Conservation (phyloP, 495 filamentous ascomycete species). For the Astrocystis sublimbata region DNA sequence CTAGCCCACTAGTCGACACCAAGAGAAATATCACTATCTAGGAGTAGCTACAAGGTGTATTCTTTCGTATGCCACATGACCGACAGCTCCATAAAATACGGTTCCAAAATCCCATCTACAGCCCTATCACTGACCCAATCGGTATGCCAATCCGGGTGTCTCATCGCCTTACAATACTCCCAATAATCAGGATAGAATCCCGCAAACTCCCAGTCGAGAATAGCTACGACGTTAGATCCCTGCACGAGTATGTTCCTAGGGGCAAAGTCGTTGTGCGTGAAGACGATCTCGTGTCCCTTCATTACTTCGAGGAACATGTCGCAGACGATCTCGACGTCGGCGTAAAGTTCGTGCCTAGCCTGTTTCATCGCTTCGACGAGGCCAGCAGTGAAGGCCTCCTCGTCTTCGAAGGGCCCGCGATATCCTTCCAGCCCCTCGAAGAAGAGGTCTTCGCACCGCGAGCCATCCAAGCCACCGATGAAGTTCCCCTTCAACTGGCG, state of each 20-base stretch:
- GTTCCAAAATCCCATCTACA: slow-evolving; percentile 8
- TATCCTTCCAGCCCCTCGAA: not conserved
- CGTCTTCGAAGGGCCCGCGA: slow-evolving; percentile 21
- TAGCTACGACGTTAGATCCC: slow-evolving; percentile 47
- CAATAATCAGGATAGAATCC: slow-evolving; percentile 59
- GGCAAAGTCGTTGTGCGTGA: slow-evolving; percentile 55
- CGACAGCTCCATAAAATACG: not conserved
- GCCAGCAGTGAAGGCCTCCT: slow-evolving; percentile 21
- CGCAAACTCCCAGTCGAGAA: slow-evolving; percentile 56
- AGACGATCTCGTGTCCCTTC: slow-evolving; percentile 27
- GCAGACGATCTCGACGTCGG: not conserved
- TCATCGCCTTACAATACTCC: slow-evolving; percentile 42
- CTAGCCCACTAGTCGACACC: not conserved
- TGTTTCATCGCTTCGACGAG: slow-evolving; percentile 12
- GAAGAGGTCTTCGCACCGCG: slow-evolving; percentile 9
- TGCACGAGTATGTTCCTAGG: slow-evolving; percentile 50
- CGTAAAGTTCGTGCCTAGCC: not conserved
- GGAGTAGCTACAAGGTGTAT: not conserved
- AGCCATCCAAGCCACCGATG: slow-evolving; percentile 9
- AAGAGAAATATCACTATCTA: not conserved
- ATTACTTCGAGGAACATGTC: slow-evolving; percentile 5
- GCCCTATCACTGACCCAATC: slow-evolving; percentile 16
- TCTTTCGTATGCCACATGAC: slow-evolving; percentile 15
- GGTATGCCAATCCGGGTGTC: slow-evolving; percentile 17
- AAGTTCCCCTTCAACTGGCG: not conserved